Base-by-base conservation (phyloP, 2,329 filamentous ascomycete genomes). In the Colletotrichum aenigma region DNA sequence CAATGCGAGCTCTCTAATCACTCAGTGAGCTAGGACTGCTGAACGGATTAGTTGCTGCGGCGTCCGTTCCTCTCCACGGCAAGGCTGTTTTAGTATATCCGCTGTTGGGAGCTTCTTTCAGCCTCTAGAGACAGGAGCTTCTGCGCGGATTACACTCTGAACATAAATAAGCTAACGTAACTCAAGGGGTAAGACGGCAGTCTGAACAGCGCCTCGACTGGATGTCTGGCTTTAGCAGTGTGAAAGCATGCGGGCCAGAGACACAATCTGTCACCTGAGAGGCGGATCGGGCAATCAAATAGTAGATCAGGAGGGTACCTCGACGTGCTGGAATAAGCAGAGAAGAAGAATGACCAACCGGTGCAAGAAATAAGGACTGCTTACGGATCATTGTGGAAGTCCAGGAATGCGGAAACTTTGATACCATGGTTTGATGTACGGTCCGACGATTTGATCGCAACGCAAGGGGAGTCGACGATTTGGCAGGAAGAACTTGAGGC, bases 181-280 rank as follows among this genome's bases (percentile, higher is more conserved):
- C 9, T n/a, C 18, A 6, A n/a, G 18, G 18, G 18, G 38, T 0
- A 43, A 43, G 38, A n/a, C 18, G n/a, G 9, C 5, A 43, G n/a
- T 43, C 0, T 4, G 8, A 3, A 0, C 0, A 36, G 34, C 15
- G 1, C 0, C 4, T 38, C 7, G 1, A 38, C 0, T 3, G 4
- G 15, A 8, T 38, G 15, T 38, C 36, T 38, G 36, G 16, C 36
- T 38, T 18, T 43, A 6, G 18, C 4, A 2, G 3, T n/a, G 38
- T n/a, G 4, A 43, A 48, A 13, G 10, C n/a, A 52, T 13, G 12
- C 10, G n/a, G n/a, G n/a, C 6, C n/a, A 52, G n/a, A 21, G n/a
- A 21, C 10, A 52, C n/a, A 13, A 13, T 4, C n/a, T 21, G n/a
- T 21, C 10, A 52, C n/a, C 0, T 21, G 43, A n/a, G 43, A 13